Conservation (phyloP, 1,284 basidiomycete species). For the Filobasidium uniguttulatum region DNA sequence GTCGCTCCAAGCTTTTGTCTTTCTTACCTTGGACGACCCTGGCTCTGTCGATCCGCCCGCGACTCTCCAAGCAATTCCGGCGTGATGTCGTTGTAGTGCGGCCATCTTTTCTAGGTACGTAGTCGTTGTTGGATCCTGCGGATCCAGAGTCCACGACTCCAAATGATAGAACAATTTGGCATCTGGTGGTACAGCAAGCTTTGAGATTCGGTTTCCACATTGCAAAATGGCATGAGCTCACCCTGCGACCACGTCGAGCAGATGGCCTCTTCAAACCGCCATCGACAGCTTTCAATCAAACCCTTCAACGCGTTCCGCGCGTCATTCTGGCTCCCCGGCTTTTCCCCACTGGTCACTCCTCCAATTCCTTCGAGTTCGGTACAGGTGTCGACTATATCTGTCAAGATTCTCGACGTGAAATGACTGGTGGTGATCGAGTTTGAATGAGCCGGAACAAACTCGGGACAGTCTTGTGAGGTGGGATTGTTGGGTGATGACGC, state of each 20-base stretch:
- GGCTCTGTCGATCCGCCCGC: conserved; percentile 57
- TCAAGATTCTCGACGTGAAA: conserved; percentile 63
- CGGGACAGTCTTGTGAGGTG: conserved; percentile 39
- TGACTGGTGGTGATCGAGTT: conserved; percentile 72
- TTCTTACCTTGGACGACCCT: conserved; percentile 31
- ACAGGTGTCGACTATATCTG: conserved; percentile 72
- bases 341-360: neutral
- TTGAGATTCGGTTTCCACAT: neutral
- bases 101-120: conserved; percentile 58
- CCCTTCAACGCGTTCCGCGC: conserved; percentile 52
- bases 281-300: conserved; percentile 67
- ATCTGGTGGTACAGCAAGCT: conserved; percentile 44
- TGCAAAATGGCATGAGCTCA: conserved; percentile 29
- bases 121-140: conserved; percentile 39
- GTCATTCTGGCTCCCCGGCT: conserved; percentile 39
- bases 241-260: conserved; percentile 70
- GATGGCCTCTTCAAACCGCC: conserved; percentile 76
- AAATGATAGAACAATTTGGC: conserved; percentile 69
- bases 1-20: conserved; percentile 48
- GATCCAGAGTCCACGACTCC: conserved; percentile 67
- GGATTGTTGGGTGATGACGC: conserved; percentile 22
- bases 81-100: conserved; percentile 68
- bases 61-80: conserved; percentile 65
- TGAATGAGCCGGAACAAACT: conserved; percentile 56
- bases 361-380: conserved; percentile 67